These are phyloP conservation scores for Backusella psychrophila DNA, from an alignment of 192 early-diverging fungal genomes.

Conservation along the genomic window DNA sequence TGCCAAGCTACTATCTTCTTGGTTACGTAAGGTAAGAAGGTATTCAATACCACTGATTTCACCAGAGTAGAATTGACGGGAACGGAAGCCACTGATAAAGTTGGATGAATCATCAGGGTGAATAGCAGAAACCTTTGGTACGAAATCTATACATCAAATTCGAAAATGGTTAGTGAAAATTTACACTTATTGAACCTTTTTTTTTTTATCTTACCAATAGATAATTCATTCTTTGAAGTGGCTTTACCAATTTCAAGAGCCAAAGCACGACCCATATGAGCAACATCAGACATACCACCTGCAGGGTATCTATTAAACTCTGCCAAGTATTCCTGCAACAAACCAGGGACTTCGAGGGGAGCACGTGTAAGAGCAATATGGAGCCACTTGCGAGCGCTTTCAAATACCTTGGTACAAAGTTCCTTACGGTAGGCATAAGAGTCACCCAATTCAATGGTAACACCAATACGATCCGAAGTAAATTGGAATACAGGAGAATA, in stretches of 20 bases:
- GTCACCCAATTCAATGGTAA: constrained; percentile 72
- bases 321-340: constrained; percentile 68
- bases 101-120: constrained; percentile 50
- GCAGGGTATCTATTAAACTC: constrained; percentile 55
- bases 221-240: constrained; percentile 31
- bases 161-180: not conserved
- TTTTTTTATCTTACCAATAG: constrained; percentile 36
- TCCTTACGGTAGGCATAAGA: constrained; percentile 70
- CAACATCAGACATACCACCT: constrained; percentile 45
- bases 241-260: constrained; percentile 60
- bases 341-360: constrained; percentile 67
- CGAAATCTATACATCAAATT: constrained; percentile 19
- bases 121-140: constrained; percentile 38
- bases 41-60: constrained; percentile 46
- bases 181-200: constrained; percentile 24
- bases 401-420: constrained; percentile 57
- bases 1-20: constrained; percentile 20
- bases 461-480: constrained; percentile 54
- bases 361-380: constrained; percentile 55
- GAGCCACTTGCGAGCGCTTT: constrained; percentile 68
- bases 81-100: constrained; percentile 53
- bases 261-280: constrained; percentile 70
- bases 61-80: constrained; percentile 48
- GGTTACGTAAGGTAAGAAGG: constrained; percentile 10
- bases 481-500: constrained; percentile 74